These are phyloP conservation scores for Tolypocladium capitatum DNA, from an alignment of 2,329 filamentous ascomycete genomes.

Conservation along the genomic window DNA sequence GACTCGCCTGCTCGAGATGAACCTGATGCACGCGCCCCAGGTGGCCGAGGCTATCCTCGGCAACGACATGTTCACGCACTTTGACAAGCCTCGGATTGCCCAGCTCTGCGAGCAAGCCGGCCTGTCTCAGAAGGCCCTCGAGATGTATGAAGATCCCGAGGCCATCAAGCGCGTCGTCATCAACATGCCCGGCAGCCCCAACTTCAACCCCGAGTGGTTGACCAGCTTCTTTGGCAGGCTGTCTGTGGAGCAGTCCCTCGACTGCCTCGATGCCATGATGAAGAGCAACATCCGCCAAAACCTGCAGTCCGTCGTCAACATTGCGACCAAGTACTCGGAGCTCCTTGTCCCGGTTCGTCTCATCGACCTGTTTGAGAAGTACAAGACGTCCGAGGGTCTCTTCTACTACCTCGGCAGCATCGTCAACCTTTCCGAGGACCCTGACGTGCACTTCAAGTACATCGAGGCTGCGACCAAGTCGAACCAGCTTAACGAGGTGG, in stretches of 20 bases:
- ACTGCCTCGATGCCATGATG: slow-evolving; percentile 93
- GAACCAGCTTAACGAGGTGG: slow-evolving; percentile 87
- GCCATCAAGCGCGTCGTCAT: slow-evolving; percentile 82
- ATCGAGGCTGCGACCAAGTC: slow-evolving; percentile 93
- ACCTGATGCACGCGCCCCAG: slow-evolving; percentile 88
- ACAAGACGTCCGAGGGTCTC: slow-evolving; percentile 89
- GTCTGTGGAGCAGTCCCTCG: slow-evolving; percentile 87
- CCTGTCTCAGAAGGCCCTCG: slow-evolving; percentile 72
- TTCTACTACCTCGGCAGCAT: slow-evolving; percentile 98
- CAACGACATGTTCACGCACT: slow-evolving; percentile 97
- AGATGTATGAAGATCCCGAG: slow-evolving; percentile 85
- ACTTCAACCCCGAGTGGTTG: slow-evolving; percentile 83
- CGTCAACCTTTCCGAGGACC: slow-evolving; percentile 89
- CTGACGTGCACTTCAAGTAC: slow-evolving; percentile 98
- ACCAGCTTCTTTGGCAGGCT: slow-evolving; percentile 87
- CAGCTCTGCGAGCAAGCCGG: slow-evolving; percentile 88
- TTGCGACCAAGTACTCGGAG: slow-evolving; percentile 96
- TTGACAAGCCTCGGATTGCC: slow-evolving; percentile 81
- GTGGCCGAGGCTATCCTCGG: slow-evolving; percentile 95
- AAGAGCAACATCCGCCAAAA: slow-evolving; percentile 95
- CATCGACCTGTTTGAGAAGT: slow-evolving; percentile 93
- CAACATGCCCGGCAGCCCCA: slow-evolving; percentile 69
- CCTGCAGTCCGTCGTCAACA: slow-evolving; percentile 83
- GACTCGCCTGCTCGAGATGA: slow-evolving; percentile 95
- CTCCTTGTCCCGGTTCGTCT: slow-evolving; percentile 75